Base-by-base conservation (phyloP, 345 rosid species). In the Gynandropsis gynandra region DNA sequence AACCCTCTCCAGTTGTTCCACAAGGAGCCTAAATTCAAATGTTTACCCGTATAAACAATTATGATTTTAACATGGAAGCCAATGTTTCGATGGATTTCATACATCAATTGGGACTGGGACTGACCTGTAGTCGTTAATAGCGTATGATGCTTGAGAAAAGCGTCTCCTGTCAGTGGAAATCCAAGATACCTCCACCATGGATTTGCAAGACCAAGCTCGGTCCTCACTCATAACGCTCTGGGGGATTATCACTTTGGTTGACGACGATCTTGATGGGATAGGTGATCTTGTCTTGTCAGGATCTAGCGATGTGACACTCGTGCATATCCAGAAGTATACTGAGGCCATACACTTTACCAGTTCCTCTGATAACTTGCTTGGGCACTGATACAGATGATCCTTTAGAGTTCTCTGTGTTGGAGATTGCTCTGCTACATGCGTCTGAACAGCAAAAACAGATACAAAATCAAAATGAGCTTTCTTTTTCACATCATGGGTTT, bases 331-430 rank as follows among this genome's bases (percentile, higher is more conserved):
- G 68, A 82, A 83, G 66, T 81, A 86, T 20, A 89, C 84, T 42
- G 83, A 73, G 54, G 87, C 90, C 90, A 89, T 89, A 54, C 79
- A 81, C 66, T 77, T 75, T 44, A 86, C 88, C 97, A 89, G 81
- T 62, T 89, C 95, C 69, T 86, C 94, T 9, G 97, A 89, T 59
- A 89, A 73, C 72, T 81, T 83, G 74, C 71, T 78, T 32, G 97
- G 97, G 43, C 94, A 89, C 65, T 86, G 87, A 47, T 72, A 45
- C 36, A 80, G 72, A 65, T 83, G 97, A 56, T 89, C 94, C 65
- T 86, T 89, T 65, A 86, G 71, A n/a, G 77, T 76, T 47, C 75
- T 69, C 13, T 68, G 47, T 54, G 52, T 47, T 11, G 76, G 59
- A 51, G 67, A 52, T 66, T 75, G 74, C 56, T 69, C 80, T n/a